Conservation (phyloP, 2,329 filamentous ascomycete genomes). For the Alternaria sp. region DNA sequence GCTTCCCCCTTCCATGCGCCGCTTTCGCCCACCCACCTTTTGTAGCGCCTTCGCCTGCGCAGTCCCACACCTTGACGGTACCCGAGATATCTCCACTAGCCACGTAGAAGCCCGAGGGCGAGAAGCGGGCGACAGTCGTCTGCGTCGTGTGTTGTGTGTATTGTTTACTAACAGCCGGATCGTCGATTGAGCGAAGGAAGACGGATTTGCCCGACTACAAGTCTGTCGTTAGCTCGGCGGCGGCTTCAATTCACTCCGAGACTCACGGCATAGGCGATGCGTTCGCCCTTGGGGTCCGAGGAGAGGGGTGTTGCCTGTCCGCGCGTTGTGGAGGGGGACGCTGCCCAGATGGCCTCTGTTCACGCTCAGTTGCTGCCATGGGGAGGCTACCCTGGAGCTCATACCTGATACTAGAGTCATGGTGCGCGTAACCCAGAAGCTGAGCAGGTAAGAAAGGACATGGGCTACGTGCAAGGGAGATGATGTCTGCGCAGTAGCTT, state of each 20-base stretch:
- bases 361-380: conserved; percentile 11
- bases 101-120: conserved; percentile 92
- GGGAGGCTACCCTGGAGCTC: not conserved
- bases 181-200: conserved; percentile 93
- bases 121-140: conserved; percentile 92
- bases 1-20: conserved; percentile 27
- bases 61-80: conserved; percentile 90
- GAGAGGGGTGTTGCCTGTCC: conserved; percentile 91
- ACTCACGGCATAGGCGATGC: conserved; percentile 87
- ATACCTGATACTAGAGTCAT: conserved; percentile 36
- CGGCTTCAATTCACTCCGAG: not conserved
- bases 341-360: conserved; percentile 78
- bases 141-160: conserved; percentile 90
- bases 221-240: conserved; percentile 14
- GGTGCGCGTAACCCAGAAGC: not conserved
- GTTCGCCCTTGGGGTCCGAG: conserved; percentile 85
- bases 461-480: not conserved
- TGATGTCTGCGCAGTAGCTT: conserved; percentile 28
- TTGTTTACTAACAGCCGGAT: conserved; percentile 83
- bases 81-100: conserved; percentile 90
- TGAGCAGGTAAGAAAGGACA: not conserved
- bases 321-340: conserved; percentile 81
- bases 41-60: conserved; percentile 82
- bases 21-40: conserved; percentile 63
- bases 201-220: conserved; percentile 90